Evolutionary conservation across 1,139 yeast genomes (phyloP), one percentile per base, ranked within the genome.

Genomic region (Taphrina confusa): DNA sequence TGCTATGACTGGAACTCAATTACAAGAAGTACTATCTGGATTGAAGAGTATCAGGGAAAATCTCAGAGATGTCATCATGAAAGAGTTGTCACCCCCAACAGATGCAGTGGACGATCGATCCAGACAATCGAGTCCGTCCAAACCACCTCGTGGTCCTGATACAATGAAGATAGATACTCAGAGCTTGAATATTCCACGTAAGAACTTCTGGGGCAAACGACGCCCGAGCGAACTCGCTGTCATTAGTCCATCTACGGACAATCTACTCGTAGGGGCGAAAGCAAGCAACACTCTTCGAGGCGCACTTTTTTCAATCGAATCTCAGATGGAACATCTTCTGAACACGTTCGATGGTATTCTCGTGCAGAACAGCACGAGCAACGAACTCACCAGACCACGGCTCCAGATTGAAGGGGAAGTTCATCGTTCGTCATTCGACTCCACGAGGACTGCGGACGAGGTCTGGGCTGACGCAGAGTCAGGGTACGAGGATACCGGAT

Each of bases 381-480:
- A n/a, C n/a, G n/a, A n/a, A n/a, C n/a, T n/a, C n/a, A n/a, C n/a
- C n/a, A n/a, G n/a, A n/a, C 42, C 42, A 37, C 42, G 42, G 20
- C 12, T 37, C 8, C 47, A 23, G 9, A 34, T 36, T 20, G 36
- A 14, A 16, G 14, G 31, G 36, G 47, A 42, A 8, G 11, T 25
- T 9, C 50, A 28, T 11, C 50, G 58, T 2, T 4, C 42, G 11
- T 54, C 58, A 11, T 18, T 44, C 14, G 58, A 54, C 11, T 54
- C 58, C 16, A 36, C 45, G 4, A 23, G 50, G 11, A 44, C 51
- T n/a, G 44, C 23, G 3, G 58, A 54, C 27, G 58, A 54, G 12
- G 31, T 54, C 8, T 54, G 49, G 40, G 50, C 22, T 16, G 58
- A 54, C 27, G 58, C 58, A 11, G 27, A 14, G 14, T 45, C 49